phyloP scores from a whole-genome alignment of 257 asterid species.

The Haberlea rhodopensis region DNA sequence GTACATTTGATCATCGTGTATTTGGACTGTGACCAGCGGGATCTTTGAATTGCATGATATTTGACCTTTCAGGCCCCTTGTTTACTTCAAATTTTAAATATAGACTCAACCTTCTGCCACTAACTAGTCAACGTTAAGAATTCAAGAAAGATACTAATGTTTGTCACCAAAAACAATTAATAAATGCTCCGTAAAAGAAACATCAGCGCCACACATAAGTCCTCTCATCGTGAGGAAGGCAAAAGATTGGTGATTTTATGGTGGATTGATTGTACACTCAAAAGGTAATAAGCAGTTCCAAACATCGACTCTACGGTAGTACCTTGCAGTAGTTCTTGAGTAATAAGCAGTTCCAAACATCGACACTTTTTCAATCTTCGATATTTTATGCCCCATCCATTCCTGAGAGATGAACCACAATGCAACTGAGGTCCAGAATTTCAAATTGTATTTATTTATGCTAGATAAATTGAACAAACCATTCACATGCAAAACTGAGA shows the following conservation, averaged over 20 bases:
- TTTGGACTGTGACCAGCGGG: background rate
- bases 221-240: background rate
- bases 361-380: conserved; percentile 36
- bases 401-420: background rate
- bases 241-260: background rate
- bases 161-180: background rate
- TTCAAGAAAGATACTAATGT: background rate
- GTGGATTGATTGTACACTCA: conserved; percentile 5
- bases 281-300: conserved; percentile 78
- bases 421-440: background rate
- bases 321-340: conserved; percentile 50
- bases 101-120: too few species aligned
- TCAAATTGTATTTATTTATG: background rate
- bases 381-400: background rate
- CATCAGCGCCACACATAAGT: too few species aligned
- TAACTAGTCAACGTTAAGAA: too few species aligned
- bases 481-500: background rate
- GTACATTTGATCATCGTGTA: background rate
- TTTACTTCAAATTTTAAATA: too few species aligned
- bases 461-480: background rate
- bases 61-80: too few species aligned
- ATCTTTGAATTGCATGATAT: background rate
- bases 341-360: conserved; percentile 96
- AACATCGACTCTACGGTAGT: conserved; percentile 93
- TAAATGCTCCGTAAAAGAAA: background rate